Evolutionary conservation across 208 protist genomes (phyloP).

Genomic region (Polymyxa betae): DNA sequence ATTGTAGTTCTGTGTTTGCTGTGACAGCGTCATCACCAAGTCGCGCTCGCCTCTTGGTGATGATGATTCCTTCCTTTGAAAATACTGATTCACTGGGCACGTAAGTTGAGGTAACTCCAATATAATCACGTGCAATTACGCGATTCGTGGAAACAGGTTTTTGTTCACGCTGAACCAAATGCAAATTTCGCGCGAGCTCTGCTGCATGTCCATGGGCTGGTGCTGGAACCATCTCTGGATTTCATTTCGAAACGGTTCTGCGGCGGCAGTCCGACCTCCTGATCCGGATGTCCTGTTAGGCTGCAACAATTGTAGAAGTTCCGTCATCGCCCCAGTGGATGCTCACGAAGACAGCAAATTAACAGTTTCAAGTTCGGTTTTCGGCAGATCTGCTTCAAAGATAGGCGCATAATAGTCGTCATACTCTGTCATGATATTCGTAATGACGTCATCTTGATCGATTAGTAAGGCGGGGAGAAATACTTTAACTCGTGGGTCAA

Average conservation of each 20-base stretch:
- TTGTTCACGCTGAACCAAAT: background rate
- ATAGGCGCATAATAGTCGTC: background rate
- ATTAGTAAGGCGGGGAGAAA: background rate
- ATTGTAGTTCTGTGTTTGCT: no score
- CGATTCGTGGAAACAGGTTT: background rate
- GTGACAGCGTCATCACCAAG: no score
- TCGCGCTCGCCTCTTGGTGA: no score
- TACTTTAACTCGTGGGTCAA: background rate
- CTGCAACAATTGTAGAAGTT: no score
- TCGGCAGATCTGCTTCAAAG: background rate
- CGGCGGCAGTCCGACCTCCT: no score
- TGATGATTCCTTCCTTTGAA: background rate
- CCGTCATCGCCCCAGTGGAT: no score
- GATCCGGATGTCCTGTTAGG: no score
- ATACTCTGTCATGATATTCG: background rate
- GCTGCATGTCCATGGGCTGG: background rate
- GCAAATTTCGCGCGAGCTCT: background rate
- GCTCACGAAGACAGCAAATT: no score
- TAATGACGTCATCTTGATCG: background rate
- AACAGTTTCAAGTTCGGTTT: no score
- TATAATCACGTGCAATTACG: background rate
- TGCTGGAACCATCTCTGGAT: background rate
- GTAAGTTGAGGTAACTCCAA: background rate
- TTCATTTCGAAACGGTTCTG: background rate
- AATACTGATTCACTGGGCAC: slow-evolving; percentile 37